A percentile compares a stretch with the other conserved stretches of the same genome.
Evolutionary conservation across 2,329 filamentous ascomycete genomes (phyloP).

Genomic region (Colletotrichum plurivorum): DNA sequence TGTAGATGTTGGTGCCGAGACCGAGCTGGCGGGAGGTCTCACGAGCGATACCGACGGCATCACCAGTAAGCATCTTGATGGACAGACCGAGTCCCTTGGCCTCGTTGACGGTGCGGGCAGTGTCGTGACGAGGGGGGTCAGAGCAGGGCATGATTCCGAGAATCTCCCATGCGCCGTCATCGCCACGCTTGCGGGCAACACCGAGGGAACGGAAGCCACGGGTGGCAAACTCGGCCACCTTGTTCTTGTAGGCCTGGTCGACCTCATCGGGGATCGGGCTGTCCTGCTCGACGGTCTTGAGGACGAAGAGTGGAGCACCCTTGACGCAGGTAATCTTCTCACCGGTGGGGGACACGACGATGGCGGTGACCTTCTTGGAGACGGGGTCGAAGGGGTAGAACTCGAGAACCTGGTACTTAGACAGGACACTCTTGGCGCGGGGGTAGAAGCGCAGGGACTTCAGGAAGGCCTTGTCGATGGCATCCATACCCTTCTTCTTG

Average conservation of each 20-base stretch:
- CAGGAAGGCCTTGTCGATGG: conserved; percentile 95
- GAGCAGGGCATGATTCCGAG: conserved; percentile 96
- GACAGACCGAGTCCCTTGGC: conserved; percentile 89
- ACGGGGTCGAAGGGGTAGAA: conserved; percentile 94
- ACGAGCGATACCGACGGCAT: conserved; percentile 92
- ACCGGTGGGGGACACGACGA: conserved; percentile 87
- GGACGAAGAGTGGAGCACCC: conserved; percentile 88
- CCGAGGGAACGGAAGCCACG: conserved; percentile 95
- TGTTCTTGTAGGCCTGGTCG: conserved; percentile 90
- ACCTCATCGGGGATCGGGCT: conserved; percentile 83
- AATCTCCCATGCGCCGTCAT: conserved; percentile 85
- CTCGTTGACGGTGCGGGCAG: conserved; percentile 90
- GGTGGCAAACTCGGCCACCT: conserved; percentile 85
- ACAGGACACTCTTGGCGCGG: conserved; percentile 82
- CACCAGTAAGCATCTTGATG: conserved; percentile 97
- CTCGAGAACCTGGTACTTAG: conserved; percentile 87
- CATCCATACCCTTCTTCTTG: conserved; percentile 96
- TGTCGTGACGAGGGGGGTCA: conserved; percentile 92
- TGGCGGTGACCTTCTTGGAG: conserved; percentile 90
- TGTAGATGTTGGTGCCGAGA: conserved; percentile 94
- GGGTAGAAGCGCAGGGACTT: conserved; percentile 88
- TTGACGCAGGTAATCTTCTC: conserved; percentile 92
- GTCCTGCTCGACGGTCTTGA: conserved; percentile 90
- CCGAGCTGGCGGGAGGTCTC: conserved; percentile 93
- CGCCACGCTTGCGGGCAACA: conserved; percentile 88